Conservation (phyloP, 2,329 filamentous ascomycete genomes). For the Fusarium chuoi region DNA sequence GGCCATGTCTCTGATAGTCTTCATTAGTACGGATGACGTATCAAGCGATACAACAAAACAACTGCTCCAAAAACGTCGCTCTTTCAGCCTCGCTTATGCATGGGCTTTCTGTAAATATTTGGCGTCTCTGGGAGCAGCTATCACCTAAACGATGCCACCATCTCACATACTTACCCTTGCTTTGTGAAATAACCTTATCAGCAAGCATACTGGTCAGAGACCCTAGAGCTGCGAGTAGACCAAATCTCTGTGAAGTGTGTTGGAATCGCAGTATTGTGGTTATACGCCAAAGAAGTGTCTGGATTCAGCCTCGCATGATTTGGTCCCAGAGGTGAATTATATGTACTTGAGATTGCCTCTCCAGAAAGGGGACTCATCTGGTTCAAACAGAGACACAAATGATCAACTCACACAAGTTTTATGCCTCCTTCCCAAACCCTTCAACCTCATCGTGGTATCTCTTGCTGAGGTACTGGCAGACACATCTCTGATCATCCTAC, state of each 20-base stretch:
- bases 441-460: not conserved
- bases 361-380: not conserved
- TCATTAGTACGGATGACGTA: not conserved
- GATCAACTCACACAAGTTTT: accelerated
- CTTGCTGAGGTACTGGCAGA: not conserved
- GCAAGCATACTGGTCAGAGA: not conserved
- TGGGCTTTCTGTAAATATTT: not conserved
- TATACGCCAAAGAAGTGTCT: not conserved
- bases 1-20: not conserved
- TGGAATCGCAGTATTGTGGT: accelerated
- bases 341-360: not conserved
- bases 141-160: accelerated
- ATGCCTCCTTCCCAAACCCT: accelerated
- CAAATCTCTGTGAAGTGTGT: accelerated
- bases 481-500: not conserved
- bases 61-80: accelerated
- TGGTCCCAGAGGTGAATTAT: not conserved
- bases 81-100: not conserved
- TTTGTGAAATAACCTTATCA: not conserved
- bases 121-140: not conserved
- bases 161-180: not conserved
- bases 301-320: not conserved
- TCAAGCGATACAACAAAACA: not conserved
- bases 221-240: not conserved
- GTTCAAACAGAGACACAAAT: accelerated